Base-by-base conservation (phyloP, 257 asterid genomes). In the Linderniella brevidens region DNA sequence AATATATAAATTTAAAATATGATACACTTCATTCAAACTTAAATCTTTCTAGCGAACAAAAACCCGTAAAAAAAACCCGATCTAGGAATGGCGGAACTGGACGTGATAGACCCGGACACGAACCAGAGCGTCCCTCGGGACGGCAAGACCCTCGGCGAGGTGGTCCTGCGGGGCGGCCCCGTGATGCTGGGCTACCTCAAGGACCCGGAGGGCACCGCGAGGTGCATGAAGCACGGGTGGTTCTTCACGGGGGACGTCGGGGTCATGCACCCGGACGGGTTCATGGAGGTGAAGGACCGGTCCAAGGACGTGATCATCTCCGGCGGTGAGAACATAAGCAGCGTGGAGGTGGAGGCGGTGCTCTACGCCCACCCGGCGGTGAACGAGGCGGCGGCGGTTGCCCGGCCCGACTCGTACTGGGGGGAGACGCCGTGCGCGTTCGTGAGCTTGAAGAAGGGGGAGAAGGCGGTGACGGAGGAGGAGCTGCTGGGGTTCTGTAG, bases 391-490 rank as follows among this genome's bases (percentile, higher is more conserved):
- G 93, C 93, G 18, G 93, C 70, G 68, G 93, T 81, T 67, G 92
- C 93, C 5, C 62, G 74, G 58, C 93, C 93, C 0, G 80, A 78
- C 14, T 74, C 71, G 1, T 66, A 37, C 17, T 81, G 93, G 93
- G 93, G 93, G 11, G 93, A 81, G 54, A 81, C 92, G 5, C 92
- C 93, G 1, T 78, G 93, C 50, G 93, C 93, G 0, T 81, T 81
- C 40, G 3, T 81, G 46, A 70, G 83, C 56, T 46, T 81, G 67
- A 70, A 73, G 43, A 62, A 54, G 40, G 71, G 68, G 47, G 49
- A 56, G 8, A 67, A 58, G 51, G 66, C 64, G 7, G 66, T 64
- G 7, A 58, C 63, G 19, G 86, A 64, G 44, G 25, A 58, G 0
- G 83, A 77, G 57, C 58, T 81, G 35, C 52, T 68, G 10, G 76